Evolutionary conservation across 2,329 filamentous ascomycete species (phyloP).

Genomic region (Zymoseptoria tritici): DNA sequence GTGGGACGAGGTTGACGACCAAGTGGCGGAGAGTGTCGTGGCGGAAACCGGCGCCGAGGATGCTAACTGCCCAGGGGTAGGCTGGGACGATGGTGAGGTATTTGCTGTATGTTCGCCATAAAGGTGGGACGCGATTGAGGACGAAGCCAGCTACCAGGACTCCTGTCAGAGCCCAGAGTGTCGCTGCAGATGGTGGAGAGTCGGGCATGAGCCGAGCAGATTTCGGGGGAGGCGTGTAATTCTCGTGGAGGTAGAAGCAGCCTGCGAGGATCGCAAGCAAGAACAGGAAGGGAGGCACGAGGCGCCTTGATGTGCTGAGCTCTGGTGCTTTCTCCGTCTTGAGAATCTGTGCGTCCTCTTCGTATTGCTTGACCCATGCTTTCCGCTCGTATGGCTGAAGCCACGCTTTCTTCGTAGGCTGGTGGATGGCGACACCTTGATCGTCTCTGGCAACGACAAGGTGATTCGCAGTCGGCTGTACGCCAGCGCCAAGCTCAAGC

Average conservation of each 20-base stretch:
- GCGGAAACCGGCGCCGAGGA: constrained; percentile 61
- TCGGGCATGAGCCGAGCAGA: constrained; percentile 52
- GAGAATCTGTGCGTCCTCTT: constrained; percentile 29
- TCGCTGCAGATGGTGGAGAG: constrained; percentile 55
- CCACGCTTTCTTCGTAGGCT: constrained; percentile 19
- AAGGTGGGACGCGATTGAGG: constrained; percentile 56
- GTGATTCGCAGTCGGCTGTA: constrained; percentile 17
- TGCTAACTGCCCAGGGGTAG: constrained; percentile 53
- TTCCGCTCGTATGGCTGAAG: constrained; percentile 26
- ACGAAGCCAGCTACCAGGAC: constrained; percentile 51
- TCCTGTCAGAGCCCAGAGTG: constrained; percentile 55
- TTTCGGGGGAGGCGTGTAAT: constrained; percentile 43
- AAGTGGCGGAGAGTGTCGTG: constrained; percentile 59
- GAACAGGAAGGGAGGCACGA: constrained; percentile 39
- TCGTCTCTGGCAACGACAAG: constrained; percentile 7
- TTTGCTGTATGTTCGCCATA: constrained; percentile 60
- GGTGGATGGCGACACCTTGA: constrained; percentile 17
- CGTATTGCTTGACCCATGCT: constrained; percentile 32
- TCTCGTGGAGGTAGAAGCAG: constrained; percentile 40
- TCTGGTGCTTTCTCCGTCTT: constrained; percentile 27
- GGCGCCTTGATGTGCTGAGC: constrained; percentile 31
- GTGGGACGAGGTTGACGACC: constrained; percentile 54
- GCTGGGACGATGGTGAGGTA: constrained; percentile 60
- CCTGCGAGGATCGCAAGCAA: constrained; percentile 32
- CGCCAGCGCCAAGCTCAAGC: constrained; percentile 25